Evolutionary conservation across 2,329 filamentous ascomycete genomes (phyloP).

Genomic region (Stemphylium lycopersici): DNA sequence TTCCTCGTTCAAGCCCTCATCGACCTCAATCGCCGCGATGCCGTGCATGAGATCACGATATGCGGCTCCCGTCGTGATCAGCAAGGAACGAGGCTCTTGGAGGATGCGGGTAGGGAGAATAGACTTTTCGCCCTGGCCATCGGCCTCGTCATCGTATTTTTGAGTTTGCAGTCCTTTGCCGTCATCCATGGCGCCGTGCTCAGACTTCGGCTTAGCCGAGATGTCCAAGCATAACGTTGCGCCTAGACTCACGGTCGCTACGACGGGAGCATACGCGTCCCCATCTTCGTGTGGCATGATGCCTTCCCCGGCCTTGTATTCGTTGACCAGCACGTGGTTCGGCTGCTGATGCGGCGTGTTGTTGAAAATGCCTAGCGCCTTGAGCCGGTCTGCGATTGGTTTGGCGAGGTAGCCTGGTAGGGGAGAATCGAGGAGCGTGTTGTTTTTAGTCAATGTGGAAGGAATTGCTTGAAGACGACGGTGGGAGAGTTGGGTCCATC

Average conservation of each 20-base stretch:
- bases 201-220: conserved; percentile 53
- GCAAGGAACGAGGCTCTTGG: conserved; percentile 81
- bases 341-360: conserved; percentile 75
- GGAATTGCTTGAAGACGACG: conserved; percentile 91
- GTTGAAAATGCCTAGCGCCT: conserved; percentile 58
- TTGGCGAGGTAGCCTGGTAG: conserved; percentile 77
- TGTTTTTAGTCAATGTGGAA: conserved; percentile 72
- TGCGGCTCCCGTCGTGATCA: conserved; percentile 72
- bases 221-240: conserved; percentile 79
- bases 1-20: conserved; percentile 65
- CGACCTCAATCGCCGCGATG: conserved; percentile 68
- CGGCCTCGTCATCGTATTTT: background rate
- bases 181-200: conserved; percentile 54
- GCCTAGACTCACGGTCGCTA: conserved; percentile 88
- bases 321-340: conserved; percentile 94
- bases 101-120: conserved; percentile 62
- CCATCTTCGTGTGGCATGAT: conserved; percentile 99
- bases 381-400: conserved; percentile 69
- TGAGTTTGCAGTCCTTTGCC: background rate
- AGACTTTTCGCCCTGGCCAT: conserved; percentile 4
- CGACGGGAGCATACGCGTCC: conserved; percentile 81
- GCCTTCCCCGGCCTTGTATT: conserved; percentile 86
- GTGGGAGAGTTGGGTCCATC: conserved; percentile 88
- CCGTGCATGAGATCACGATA: conserved; percentile 78
- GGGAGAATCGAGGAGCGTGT: conserved; percentile 75